Percentiles rank a stretch among this genome's conserved stretches.
phyloP scores from a whole-genome alignment of 164 flowering plant species.

The Chimonanthus praecox region DNA sequence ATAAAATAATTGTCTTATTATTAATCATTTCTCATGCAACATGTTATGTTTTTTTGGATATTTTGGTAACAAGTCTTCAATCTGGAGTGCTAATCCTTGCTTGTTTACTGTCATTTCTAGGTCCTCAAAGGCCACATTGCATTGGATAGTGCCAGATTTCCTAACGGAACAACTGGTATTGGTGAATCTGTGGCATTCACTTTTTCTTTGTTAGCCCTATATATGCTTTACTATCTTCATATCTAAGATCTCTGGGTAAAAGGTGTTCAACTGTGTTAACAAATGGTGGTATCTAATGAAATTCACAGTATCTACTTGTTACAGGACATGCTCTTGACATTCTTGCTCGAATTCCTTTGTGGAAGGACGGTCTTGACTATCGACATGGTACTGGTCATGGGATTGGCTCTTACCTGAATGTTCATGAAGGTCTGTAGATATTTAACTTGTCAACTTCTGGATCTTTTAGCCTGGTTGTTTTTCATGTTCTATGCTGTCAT shows the following conservation, averaged over 20 bases:
- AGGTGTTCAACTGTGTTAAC: background rate
- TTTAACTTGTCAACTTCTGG: background rate
- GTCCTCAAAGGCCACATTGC: slow-evolving; percentile 96
- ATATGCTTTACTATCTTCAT: background rate
- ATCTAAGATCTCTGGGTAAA: background rate
- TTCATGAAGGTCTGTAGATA: slow-evolving; percentile 76
- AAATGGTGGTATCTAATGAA: background rate
- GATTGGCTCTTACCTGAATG: slow-evolving; percentile 84
- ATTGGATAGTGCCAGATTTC: slow-evolving; percentile 83
- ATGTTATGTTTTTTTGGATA: background rate
- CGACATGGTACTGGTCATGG: slow-evolving; percentile 99
- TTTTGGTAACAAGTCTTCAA: background rate
- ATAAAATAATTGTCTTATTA: too few relatives aligned
- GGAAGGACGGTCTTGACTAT: slow-evolving; percentile 97
- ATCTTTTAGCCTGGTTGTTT: background rate
- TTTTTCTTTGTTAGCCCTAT: background rate
- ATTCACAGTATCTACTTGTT: background rate
- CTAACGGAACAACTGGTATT: slow-evolving; percentile 89
- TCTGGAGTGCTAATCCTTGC: background rate
- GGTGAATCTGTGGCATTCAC: background rate
- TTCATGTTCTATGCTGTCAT: background rate
- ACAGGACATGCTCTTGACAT: slow-evolving; percentile 78
- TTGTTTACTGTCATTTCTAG: slow-evolving; percentile 13
- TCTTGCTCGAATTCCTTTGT: slow-evolving; percentile 89
- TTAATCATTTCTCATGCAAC: too few relatives aligned